Percentiles rank a stretch among this genome's conserved stretches.
Evolutionary conservation across 1,139 yeast genomes (phyloP).

Genomic region (Kazachstania sp.): DNA sequence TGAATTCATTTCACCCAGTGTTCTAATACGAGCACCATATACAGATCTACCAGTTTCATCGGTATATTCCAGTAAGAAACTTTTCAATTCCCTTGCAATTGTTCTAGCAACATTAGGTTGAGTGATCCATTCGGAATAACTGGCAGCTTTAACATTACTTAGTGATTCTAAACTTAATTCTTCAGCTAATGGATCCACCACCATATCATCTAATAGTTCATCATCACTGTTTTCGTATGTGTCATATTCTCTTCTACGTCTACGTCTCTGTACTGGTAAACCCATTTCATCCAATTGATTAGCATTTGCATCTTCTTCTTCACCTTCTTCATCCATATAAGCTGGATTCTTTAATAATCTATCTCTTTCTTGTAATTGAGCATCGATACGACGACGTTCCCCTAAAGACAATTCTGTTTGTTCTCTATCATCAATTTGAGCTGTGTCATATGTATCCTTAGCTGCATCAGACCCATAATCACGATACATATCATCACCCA

Average conservation of each 20-base stretch:
- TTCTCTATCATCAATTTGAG: constrained; percentile 68
- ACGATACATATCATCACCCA: constrained; percentile 71
- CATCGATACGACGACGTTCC: constrained; percentile 73
- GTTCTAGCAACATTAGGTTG: constrained; percentile 89
- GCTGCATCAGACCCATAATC: constrained; percentile 62
- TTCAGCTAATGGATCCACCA: constrained; percentile 72
- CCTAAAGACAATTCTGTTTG: constrained; percentile 66
- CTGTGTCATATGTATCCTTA: constrained; percentile 65
- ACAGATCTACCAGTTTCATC: constrained; percentile 91
- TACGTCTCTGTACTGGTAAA: constrained; percentile 60
- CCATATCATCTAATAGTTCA: constrained; percentile 44
- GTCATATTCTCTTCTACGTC: constrained; percentile 60
- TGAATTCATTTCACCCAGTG: constrained; percentile 87
- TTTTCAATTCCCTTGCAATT: constrained; percentile 82
- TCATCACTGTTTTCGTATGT: constrained; percentile 55
- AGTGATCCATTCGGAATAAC: constrained; percentile 87
- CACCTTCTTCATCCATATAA: constrained; percentile 52
- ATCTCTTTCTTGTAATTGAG: constrained; percentile 72
- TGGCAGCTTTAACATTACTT: constrained; percentile 84
- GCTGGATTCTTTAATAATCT: constrained; percentile 42
- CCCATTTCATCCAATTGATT: constrained; percentile 54
- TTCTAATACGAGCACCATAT: constrained; percentile 87
- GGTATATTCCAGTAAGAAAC: constrained; percentile 82
- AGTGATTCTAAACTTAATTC: constrained; percentile 79
- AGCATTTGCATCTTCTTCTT: constrained; percentile 38